phyloP scores from a whole-genome alignment of 2,329 filamentous ascomycete species.

The Fusarium redolens region DNA sequence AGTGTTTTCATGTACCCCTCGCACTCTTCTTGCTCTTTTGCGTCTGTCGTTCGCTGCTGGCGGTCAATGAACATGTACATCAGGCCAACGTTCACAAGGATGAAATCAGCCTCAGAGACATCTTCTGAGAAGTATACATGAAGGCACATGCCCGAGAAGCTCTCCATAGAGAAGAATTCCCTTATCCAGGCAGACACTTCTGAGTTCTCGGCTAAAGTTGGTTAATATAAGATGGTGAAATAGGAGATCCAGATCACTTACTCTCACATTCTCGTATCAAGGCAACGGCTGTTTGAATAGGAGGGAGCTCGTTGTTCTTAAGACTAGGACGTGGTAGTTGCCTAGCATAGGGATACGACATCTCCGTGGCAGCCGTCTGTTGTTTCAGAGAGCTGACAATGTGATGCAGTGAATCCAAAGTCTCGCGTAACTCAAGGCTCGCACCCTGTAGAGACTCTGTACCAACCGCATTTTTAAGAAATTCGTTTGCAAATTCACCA shows the following conservation, averaged over 20 bases:
- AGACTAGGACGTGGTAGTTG: conserved; percentile 33
- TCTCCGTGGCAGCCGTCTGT: conserved; percentile 39
- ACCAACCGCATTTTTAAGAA: conserved; percentile 53
- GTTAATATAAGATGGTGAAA: conserved; percentile 1
- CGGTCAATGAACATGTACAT: conserved; percentile 47
- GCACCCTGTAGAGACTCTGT: conserved; percentile 44
- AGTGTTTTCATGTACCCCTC: conserved; percentile 40
- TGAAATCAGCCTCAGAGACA: conserved; percentile 48
- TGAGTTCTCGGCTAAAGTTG: conserved; percentile 32
- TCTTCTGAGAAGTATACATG: conserved; percentile 50
- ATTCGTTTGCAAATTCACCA: conserved; percentile 59
- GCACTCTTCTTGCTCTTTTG: conserved; percentile 42
- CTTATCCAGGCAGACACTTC: conserved; percentile 45
- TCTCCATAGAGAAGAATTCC: conserved; percentile 45
- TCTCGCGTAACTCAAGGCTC: conserved; percentile 50
- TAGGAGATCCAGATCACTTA: conserved; percentile 10
- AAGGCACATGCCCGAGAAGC: conserved; percentile 49
- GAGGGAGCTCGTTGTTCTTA: conserved; percentile 36
- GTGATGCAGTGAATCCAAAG: conserved; percentile 50
- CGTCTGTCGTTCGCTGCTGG: conserved; percentile 6
- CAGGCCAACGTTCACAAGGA: conserved; percentile 49
- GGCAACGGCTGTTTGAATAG: conserved; percentile 39
- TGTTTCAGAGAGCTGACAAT: conserved; percentile 43
- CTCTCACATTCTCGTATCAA: conserved; percentile 37
- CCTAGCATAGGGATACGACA: conserved; percentile 41